Conservation (phyloP, 2,329 filamentous ascomycete genomes). For the Truncatella angustata region DNA sequence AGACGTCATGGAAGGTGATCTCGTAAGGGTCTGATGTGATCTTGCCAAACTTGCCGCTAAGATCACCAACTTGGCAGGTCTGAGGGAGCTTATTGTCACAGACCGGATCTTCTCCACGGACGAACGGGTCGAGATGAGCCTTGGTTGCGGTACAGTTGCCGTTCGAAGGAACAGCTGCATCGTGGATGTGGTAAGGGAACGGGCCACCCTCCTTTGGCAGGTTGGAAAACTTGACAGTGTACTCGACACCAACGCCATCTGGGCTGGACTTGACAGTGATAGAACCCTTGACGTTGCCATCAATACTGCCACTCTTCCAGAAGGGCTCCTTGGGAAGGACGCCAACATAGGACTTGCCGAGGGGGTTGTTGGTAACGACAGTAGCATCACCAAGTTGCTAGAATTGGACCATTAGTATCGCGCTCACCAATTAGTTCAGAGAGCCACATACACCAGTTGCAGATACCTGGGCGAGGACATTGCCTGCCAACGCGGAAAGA, state of each 20-base stretch:
- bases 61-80: constrained; percentile 74
- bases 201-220: constrained; percentile 56
- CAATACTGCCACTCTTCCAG: constrained; percentile 44
- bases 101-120: constrained; percentile 57
- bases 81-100: constrained; percentile 58
- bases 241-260: constrained; percentile 53
- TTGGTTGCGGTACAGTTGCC: constrained; percentile 71
- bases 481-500: constrained; percentile 18
- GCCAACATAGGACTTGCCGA: constrained; percentile 52
- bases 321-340: constrained; percentile 52
- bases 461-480: constrained; percentile 23
- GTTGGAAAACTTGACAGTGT: constrained; percentile 55
- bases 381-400: constrained; percentile 48
- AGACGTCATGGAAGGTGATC: constrained; percentile 54
- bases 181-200: constrained; percentile 76
- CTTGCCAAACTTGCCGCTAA: constrained; percentile 70
- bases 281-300: constrained; percentile 54
- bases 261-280: constrained; percentile 45
- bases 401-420: constrained; percentile 9
- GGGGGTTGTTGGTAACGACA: constrained; percentile 54
- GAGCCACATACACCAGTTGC: constrained; percentile 22
- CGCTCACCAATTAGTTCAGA: background rate
- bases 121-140: constrained; percentile 69
- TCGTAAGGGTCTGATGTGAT: constrained; percentile 51
- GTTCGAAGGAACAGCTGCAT: constrained; percentile 56